Conservation (phyloP, 2,329 filamentous ascomycete species). For the Magnaporthiopsis poae region DNA sequence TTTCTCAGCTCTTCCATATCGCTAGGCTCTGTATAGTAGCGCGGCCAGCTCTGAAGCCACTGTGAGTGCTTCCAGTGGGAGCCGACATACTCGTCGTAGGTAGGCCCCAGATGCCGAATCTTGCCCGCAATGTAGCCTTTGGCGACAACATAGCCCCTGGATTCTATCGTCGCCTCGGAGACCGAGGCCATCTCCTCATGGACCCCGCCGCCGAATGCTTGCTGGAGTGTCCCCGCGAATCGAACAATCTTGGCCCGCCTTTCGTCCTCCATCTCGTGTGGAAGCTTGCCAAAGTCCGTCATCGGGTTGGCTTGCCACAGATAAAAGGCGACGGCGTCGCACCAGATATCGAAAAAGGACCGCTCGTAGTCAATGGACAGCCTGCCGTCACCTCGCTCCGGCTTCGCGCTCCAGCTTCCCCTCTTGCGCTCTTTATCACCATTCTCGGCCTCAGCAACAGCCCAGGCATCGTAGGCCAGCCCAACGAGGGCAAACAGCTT, state of each 20-base stretch:
- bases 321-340: constrained; percentile 9
- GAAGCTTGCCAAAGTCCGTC: constrained; percentile 1
- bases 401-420: not conserved
- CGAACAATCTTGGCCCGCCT: constrained; percentile 10
- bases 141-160: not conserved
- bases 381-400: constrained; percentile 4
- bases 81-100: constrained; percentile 9
- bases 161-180: too few relatives aligned
- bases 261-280: constrained; percentile 8
- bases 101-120: constrained; percentile 11
- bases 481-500: constrained; percentile 13
- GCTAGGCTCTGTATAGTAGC: constrained; percentile 7
- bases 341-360: constrained; percentile 14
- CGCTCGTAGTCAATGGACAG: constrained; percentile 11
- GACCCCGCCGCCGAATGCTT: constrained; percentile 10
- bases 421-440: too few relatives aligned
- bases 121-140: constrained; percentile 12
- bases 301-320: constrained; percentile 7
- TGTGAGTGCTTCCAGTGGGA: constrained; percentile 11
- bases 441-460: too few relatives aligned
- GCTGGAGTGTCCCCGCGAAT: constrained; percentile 12
- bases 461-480: constrained; percentile 1
- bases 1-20: constrained; percentile 9
- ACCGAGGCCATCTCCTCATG: constrained; percentile 1
- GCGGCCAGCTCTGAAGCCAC: constrained; percentile 12